phyloP scores from a whole-genome alignment of 495 filamentous ascomycete species.

The Aspergillus bridgeri region DNA sequence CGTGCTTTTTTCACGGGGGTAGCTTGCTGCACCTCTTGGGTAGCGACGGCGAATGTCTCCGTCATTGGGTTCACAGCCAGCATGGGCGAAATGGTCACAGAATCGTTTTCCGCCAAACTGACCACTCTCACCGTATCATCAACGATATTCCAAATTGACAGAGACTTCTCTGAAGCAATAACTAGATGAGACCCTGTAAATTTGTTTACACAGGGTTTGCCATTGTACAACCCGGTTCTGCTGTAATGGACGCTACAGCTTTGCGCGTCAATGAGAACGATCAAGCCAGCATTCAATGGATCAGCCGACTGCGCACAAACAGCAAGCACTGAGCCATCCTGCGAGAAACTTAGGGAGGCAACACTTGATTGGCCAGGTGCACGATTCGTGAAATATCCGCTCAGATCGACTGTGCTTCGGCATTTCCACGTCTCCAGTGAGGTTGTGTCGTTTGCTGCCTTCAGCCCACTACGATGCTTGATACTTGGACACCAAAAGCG shows the following conservation, averaged over 20 bases:
- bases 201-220: slow-evolving; percentile 25
- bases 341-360: slow-evolving; percentile 64
- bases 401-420: slow-evolving; percentile 55
- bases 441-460: slow-evolving; percentile 50
- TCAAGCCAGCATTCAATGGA: slow-evolving; percentile 22
- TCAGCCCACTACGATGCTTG: slow-evolving; percentile 59
- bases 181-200: slow-evolving; percentile 38
- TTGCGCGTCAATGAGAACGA: slow-evolving; percentile 37
- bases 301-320: slow-evolving; percentile 39
- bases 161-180: slow-evolving; percentile 33
- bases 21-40: slow-evolving; percentile 4
- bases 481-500: slow-evolving; percentile 73
- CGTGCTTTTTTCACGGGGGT: slow-evolving; percentile 22
- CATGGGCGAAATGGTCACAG: slow-evolving; percentile 14
- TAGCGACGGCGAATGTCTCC: slow-evolving; percentile 34
- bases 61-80: slow-evolving; percentile 38
- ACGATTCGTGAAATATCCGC: slow-evolving; percentile 30
- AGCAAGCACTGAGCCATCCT: slow-evolving; percentile 84
- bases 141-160: slow-evolving; percentile 44
- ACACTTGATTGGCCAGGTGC: slow-evolving; percentile 29
- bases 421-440: slow-evolving; percentile 70
- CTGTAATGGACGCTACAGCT: slow-evolving; percentile 31
- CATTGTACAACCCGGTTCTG: slow-evolving; percentile 31
- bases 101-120: slow-evolving; percentile 3
- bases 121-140: slow-evolving; percentile 35